Conservation (phyloP, 331 rosid genomes). For the Malus hybrid region DNA sequence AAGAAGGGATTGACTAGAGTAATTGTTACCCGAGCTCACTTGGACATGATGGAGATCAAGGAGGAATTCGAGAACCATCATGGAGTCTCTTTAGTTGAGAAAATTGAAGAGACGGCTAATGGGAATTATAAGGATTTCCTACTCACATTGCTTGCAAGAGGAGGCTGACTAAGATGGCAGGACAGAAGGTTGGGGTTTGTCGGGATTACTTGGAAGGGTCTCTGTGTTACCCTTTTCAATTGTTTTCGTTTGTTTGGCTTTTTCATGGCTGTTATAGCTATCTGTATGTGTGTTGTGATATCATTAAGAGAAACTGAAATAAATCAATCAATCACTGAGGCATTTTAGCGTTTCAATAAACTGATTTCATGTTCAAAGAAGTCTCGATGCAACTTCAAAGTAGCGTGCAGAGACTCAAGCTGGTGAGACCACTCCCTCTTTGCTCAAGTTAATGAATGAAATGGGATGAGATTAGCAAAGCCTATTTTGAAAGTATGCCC, state of each 20-base stretch:
- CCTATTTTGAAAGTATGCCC: too few species aligned
- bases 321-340: not conserved
- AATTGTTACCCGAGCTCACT: slow-evolving; percentile 64
- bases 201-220: not conserved
- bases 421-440: too few species aligned
- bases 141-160: slow-evolving; percentile 57
- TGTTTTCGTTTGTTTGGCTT: not conserved
- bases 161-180: slow-evolving; percentile 11
- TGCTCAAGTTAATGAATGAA: too few species aligned
- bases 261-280: not conserved
- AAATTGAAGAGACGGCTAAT: slow-evolving; percentile 50
- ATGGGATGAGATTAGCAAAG: too few species aligned
- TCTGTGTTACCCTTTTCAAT: not conserved
- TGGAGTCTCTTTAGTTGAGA: slow-evolving; percentile 49
- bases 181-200: not conserved
- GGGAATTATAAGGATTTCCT: slow-evolving; percentile 85
- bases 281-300: not conserved
- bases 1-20: slow-evolving; percentile 72
- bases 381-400: not conserved
- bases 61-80: slow-evolving; percentile 34
- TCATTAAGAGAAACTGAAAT: slow-evolving; percentile 4
- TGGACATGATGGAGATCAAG: slow-evolving; percentile 60
- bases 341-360: not conserved
- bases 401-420: too few species aligned
- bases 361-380: not conserved